Conservation (phyloP, 2,329 filamentous ascomycete genomes). For the Mycosphaerella sp. region DNA sequence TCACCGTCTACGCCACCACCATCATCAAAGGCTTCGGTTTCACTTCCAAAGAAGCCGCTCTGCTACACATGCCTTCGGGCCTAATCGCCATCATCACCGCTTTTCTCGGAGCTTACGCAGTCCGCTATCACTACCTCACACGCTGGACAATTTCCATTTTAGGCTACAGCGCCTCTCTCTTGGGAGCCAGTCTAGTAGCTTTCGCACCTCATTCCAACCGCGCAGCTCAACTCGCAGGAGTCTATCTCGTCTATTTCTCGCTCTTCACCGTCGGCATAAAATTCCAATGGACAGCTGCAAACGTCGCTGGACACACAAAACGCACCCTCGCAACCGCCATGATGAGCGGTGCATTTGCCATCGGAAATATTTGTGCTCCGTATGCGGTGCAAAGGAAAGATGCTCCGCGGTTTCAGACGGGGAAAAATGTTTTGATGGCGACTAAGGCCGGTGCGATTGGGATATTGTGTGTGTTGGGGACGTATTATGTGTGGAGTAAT, state of each 20-base stretch:
- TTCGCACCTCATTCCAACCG: constrained; percentile 36
- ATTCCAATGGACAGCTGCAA: constrained; percentile 33
- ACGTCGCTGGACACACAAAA: constrained; percentile 69
- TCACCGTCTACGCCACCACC: constrained; percentile 34
- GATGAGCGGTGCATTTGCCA: constrained; percentile 26
- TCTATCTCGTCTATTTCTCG: constrained; percentile 36
- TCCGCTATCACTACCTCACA: constrained; percentile 21
- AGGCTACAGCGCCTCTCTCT: constrained; percentile 9
- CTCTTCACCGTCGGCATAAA: constrained; percentile 19
- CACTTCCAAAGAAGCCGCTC: constrained; percentile 26
- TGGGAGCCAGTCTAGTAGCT: constrained; percentile 27
- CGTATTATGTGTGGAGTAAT: constrained; percentile 28
- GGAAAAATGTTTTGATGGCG: constrained; percentile 38
- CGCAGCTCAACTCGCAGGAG: constrained; percentile 38
- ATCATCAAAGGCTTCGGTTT: constrained; percentile 32
- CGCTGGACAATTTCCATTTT: constrained; percentile 25
- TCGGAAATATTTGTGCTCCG: constrained; percentile 40
- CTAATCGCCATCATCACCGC: constrained; percentile 39
- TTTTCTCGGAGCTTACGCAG: constrained; percentile 3
- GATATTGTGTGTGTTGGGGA: constrained; percentile 41
- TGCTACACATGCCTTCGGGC: constrained; percentile 53
- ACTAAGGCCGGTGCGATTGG: constrained; percentile 31
- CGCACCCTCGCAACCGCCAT: constrained; percentile 51
- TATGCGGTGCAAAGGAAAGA: constrained; percentile 35
- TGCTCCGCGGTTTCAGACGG: constrained; percentile 37